A percentile compares a stretch with the other conserved stretches of the same genome.
phyloP scores from a whole-genome alignment of 176 grass and related monocot species.

The Guadua angustifolia region DNA sequence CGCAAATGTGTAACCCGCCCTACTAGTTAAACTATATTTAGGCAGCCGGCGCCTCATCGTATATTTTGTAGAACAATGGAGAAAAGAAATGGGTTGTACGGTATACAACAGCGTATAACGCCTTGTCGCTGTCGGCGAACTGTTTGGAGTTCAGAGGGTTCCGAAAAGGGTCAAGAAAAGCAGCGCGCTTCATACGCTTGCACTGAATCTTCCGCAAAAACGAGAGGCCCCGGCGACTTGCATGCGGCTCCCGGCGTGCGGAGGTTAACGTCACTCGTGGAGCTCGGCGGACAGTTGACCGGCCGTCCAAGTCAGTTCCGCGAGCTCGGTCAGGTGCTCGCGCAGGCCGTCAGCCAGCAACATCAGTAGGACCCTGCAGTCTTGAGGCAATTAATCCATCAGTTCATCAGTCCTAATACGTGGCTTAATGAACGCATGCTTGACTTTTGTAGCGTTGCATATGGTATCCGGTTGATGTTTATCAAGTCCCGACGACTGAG shows the following conservation, averaged over 20 bases:
- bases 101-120: background rate
- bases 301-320: slow-evolving; percentile 46
- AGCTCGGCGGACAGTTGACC: slow-evolving; percentile 48
- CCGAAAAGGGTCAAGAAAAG: slow-evolving; percentile 31
- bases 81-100: slow-evolving; percentile 9
- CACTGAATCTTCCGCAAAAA: slow-evolving; percentile 26
- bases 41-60: background rate
- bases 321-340: slow-evolving; percentile 41
- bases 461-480: too few relatives aligned
- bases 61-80: background rate
- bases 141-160: background rate
- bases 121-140: background rate
- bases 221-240: background rate
- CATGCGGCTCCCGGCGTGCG: background rate
- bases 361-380: slow-evolving; percentile 58
- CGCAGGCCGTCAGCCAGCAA: slow-evolving; percentile 48
- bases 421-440: background rate
- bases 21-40: slow-evolving; percentile 5
- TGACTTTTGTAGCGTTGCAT: background rate
- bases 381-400: slow-evolving; percentile 24
- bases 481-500: too few relatives aligned
- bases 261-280: slow-evolving; percentile 13
- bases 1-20: too few relatives aligned
- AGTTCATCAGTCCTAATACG: background rate
- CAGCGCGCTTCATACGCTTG: slow-evolving; percentile 1